Percentiles rank a stretch among this genome's conserved stretches.
These are phyloP conservation scores for Articulospora tetracladia DNA, from an alignment of 495 filamentous ascomycete species.

Conservation along the genomic window DNA sequence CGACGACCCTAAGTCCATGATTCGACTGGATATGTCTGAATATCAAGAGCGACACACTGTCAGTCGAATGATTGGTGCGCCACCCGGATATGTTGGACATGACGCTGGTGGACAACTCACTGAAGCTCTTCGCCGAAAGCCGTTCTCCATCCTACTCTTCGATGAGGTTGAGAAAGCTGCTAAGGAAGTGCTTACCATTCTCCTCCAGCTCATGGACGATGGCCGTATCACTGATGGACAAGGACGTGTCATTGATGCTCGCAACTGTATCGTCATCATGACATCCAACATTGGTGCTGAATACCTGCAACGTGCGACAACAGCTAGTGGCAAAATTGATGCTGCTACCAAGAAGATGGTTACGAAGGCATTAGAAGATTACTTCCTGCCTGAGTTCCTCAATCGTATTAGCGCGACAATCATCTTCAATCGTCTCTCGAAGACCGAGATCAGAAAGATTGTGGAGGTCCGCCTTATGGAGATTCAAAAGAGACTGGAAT, in stretches of 20 bases:
- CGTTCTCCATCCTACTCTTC: constrained; percentile 96
- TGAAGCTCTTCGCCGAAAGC: constrained; percentile 84
- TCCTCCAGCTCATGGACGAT: constrained; percentile 98
- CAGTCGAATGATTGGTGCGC: constrained; percentile 95
- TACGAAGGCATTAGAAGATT: constrained; percentile 81
- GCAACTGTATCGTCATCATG: constrained; percentile 99
- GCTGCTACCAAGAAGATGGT: constrained; percentile 83
- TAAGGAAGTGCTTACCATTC: constrained; percentile 93
- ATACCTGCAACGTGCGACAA: constrained; percentile 74
- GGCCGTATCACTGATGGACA: constrained; percentile 98
- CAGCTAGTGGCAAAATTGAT: constrained; percentile 81
- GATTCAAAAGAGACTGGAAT: constrained; percentile 80
- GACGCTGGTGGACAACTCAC: constrained; percentile 95
- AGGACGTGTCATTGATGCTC: constrained; percentile 88
- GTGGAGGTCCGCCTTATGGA: constrained; percentile 87
- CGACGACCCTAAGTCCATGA: constrained; percentile 96
- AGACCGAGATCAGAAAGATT: constrained; percentile 86
- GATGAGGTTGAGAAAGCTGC: constrained; percentile 98
- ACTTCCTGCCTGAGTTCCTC: constrained; percentile 97
- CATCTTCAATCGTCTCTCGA: constrained; percentile 96
- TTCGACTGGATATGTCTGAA: constrained; percentile 99
- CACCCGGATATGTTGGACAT: constrained; percentile 95
- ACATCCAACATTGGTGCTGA: constrained; percentile 96
- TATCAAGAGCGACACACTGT: constrained; percentile 97
- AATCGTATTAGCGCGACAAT: constrained; percentile 94